Percentiles rank a stretch among this genome's conserved stretches.
Conservation (phyloP, 1,284 basidiomycete species). For the Ceratobasidium sp. region DNA sequence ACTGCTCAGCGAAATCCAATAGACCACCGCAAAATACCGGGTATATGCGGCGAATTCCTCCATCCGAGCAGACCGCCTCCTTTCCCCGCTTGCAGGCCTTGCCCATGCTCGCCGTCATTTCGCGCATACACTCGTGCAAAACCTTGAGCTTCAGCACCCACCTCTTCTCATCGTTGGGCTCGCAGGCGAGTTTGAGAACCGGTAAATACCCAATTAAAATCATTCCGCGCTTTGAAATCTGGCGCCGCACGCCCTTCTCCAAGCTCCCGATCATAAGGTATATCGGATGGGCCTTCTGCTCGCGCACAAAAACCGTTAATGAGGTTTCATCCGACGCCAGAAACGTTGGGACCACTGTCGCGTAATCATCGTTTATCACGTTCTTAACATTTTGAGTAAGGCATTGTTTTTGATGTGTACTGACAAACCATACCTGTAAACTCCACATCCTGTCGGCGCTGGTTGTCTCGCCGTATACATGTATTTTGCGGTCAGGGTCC, state of each 20-base stretch:
- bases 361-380: neutral
- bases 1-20: slow-evolving; percentile 48
- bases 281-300: slow-evolving; percentile 46
- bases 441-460: slow-evolving; percentile 43
- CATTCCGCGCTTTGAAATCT: slow-evolving; percentile 20
- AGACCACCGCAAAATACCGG: slow-evolving; percentile 36
- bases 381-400: neutral
- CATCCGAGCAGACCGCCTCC: slow-evolving; percentile 32
- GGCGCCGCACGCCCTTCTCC: slow-evolving; percentile 37
- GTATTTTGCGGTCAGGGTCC: neutral
- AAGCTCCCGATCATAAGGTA: slow-evolving; percentile 49
- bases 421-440: slow-evolving; percentile 29
- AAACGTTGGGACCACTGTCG: slow-evolving; percentile 35
- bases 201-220: slow-evolving; percentile 46
- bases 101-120: too few species aligned
- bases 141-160: neutral
- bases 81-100: neutral
- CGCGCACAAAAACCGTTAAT: slow-evolving; percentile 35
- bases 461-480: slow-evolving; percentile 20
- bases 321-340: slow-evolving; percentile 46
- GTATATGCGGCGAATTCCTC: slow-evolving; percentile 17
- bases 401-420: too few species aligned
- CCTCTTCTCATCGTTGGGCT: neutral
- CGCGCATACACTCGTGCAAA: neutral
- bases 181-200: slow-evolving; percentile 23